phyloP scores from a whole-genome alignment of 148 eudicot species.

The Rhododendron kiyosumense region DNA sequence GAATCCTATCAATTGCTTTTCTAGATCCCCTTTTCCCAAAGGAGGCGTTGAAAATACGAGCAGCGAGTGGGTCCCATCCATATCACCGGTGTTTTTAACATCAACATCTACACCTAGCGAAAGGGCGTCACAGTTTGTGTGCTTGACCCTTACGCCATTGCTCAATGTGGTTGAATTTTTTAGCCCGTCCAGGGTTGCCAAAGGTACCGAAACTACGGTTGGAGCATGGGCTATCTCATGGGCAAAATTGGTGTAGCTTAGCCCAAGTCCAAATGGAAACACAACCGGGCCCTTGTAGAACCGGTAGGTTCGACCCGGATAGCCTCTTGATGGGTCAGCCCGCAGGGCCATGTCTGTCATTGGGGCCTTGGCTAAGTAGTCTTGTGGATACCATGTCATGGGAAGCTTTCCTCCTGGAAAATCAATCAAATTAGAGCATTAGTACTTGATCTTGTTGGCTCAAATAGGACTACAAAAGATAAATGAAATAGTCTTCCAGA shows the following conservation, averaged over 20 bases:
- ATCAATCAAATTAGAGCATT: not conserved
- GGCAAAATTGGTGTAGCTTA: constrained; percentile 59
- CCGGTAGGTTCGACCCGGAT: constrained; percentile 46
- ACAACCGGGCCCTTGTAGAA: constrained; percentile 42
- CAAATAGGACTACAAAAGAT: not conserved
- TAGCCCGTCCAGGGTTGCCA: constrained; percentile 19
- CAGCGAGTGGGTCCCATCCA: constrained; percentile 70
- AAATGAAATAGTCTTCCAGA: not conserved
- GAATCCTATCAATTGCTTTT: constrained; percentile 54
- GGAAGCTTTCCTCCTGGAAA: constrained; percentile 61
- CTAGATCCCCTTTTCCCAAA: constrained; percentile 18
- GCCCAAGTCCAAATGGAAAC: constrained; percentile 47
- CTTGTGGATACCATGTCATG: constrained; percentile 74
- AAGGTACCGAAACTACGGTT: constrained; percentile 25
- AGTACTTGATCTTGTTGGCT: not conserved
- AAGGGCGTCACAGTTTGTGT: constrained; percentile 49
- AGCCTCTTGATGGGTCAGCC: constrained; percentile 36
- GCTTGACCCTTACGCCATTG: constrained; percentile 41
- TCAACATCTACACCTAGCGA: constrained; percentile 37
- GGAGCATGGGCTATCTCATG: constrained; percentile 52
- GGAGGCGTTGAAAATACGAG: constrained; percentile 56
- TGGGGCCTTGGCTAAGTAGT: constrained; percentile 45
- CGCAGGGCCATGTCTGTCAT: constrained; percentile 53
- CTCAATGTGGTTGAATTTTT: constrained; percentile 32
- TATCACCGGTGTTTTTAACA: constrained; percentile 50